Evolutionary conservation across 306 rosid genomes (phyloP).

Genomic region (Crotalaria pallida): DNA sequence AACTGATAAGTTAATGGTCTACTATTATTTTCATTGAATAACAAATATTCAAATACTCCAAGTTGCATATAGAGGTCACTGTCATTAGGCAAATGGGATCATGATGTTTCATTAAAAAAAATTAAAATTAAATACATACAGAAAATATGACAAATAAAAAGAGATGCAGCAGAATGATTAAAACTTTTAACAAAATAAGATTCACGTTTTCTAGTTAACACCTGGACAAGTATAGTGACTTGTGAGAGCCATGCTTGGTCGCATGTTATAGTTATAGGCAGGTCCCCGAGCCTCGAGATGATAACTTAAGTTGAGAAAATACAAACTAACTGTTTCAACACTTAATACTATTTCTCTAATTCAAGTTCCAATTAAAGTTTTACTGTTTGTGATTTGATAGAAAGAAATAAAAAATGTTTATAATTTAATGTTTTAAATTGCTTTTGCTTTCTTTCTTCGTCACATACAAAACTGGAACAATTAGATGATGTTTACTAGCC

Average conservation of each 20-base stretch:
- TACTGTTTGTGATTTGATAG: constrained; percentile 29
- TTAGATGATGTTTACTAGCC: constrained; percentile 22
- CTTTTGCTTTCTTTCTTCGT: background rate
- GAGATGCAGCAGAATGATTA: constrained; percentile 18
- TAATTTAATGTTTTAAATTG: background rate
- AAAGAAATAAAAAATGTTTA: background rate
- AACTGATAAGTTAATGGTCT: background rate
- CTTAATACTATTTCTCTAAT: too few species aligned
- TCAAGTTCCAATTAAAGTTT: background rate
- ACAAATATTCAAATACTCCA: background rate
- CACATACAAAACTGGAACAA: background rate
- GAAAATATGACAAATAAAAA: too few species aligned
- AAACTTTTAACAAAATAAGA: constrained; percentile 23
- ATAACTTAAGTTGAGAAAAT: constrained; percentile 20
- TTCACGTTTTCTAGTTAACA: constrained; percentile 23
- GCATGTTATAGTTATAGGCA: constrained; percentile 15
- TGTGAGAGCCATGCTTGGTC: constrained; percentile 27
- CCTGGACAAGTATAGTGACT: constrained; percentile 26
- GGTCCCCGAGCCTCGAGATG: constrained; percentile 40
- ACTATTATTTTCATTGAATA: background rate
- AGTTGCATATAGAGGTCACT: constrained; percentile 10
- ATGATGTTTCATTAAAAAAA: background rate
- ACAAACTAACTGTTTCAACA: background rate
- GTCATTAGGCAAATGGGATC: constrained; percentile 6
- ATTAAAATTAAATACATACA: background rate